A percentile compares a stretch with the other conserved stretches of the same genome.
These are phyloP conservation scores for Plasmodium adleri DNA, from an alignment of 169 alveolate species.

Conservation along the genomic window DNA sequence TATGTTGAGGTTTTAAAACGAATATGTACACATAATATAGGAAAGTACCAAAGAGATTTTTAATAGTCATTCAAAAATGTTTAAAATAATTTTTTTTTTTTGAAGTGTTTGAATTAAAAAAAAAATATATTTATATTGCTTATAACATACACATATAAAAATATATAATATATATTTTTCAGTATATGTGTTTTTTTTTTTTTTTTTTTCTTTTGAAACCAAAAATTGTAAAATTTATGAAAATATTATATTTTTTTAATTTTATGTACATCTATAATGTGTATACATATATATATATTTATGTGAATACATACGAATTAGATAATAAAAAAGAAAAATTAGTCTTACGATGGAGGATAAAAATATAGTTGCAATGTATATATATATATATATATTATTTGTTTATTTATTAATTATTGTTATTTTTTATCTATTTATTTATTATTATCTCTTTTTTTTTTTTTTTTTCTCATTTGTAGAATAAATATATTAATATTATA, in stretches of 20 bases:
- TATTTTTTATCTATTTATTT: background rate
- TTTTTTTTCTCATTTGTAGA: too few relatives aligned
- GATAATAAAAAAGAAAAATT: background rate
- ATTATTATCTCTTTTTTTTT: too few relatives aligned
- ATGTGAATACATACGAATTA: background rate
- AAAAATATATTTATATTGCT: background rate
- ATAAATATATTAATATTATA: too few relatives aligned
- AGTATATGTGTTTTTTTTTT: background rate
- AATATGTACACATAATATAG: conserved; percentile 5
- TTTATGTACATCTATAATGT: background rate
- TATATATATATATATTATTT: conserved; percentile 14
- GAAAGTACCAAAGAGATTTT: conserved; percentile 17
- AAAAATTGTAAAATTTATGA: conserved; percentile 4
- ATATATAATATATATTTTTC: background rate
- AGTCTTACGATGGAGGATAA: background rate
- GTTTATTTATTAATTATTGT: conserved; percentile 1
- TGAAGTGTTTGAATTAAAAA: conserved; percentile 48
- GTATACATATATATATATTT: conserved; percentile 7
- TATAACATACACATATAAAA: too few relatives aligned
- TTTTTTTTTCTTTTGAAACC: background rate
- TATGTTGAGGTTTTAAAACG: conserved; percentile 14
- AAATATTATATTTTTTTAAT: conserved; percentile 10
- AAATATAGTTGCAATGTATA: background rate
- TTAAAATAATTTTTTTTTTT: conserved; percentile 11
- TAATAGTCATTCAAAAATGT: conserved; percentile 20